A percentile compares a stretch with the other conserved stretches of the same genome.
Evolutionary conservation across 257 asterid species (phyloP).

Genomic region (Rhazya stricta): DNA sequence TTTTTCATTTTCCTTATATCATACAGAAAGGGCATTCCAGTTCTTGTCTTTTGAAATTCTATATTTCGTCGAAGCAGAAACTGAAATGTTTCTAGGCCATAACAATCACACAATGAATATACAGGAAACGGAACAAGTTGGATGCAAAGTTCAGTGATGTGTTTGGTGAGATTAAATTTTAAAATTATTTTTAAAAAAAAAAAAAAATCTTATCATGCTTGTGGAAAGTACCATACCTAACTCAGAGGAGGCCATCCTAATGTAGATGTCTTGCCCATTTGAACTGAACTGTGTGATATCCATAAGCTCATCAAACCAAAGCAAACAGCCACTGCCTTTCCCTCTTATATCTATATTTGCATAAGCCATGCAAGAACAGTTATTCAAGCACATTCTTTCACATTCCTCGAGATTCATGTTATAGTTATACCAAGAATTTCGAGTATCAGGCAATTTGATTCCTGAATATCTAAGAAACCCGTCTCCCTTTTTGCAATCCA

Average conservation of each 20-base stretch:
- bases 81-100: background rate
- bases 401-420: conserved; percentile 23
- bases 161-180: too few relatives aligned
- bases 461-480: conserved; percentile 18
- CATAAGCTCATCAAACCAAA: conserved; percentile 31
- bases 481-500: conserved; percentile 24
- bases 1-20: background rate
- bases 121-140: background rate
- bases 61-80: background rate
- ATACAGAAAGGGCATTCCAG: background rate
- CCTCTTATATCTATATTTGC: conserved; percentile 21
- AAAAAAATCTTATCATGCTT: too few relatives aligned
- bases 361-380: conserved; percentile 37
- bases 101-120: background rate
- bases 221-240: conserved; percentile 14
- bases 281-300: conserved; percentile 18
- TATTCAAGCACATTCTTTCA: conserved; percentile 22
- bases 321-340: conserved; percentile 33
- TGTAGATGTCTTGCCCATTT: conserved; percentile 26
- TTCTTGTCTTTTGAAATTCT: background rate
- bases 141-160: too few relatives aligned
- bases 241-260: conserved; percentile 25
- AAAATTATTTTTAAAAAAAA: too few relatives aligned
- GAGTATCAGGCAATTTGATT: conserved; percentile 31
- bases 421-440: conserved; percentile 17